These are phyloP conservation scores for Mycena maculata DNA, from an alignment of 768 basidiomycete genomes.

Conservation along the genomic window DNA sequence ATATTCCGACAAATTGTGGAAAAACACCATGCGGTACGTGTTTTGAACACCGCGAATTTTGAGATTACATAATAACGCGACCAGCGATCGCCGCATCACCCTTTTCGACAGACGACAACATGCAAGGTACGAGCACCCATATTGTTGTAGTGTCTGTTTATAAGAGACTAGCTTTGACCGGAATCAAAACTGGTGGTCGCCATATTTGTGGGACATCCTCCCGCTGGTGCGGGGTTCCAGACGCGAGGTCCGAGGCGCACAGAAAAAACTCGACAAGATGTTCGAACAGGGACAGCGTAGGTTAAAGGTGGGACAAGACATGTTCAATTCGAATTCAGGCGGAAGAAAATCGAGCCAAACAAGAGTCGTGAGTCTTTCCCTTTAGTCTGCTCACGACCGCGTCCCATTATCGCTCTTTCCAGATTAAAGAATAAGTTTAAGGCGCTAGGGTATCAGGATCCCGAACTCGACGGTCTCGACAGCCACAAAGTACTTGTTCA, in stretches of 20 bases:
- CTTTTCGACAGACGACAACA: too few species aligned
- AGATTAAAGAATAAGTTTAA: neutral
- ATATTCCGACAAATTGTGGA: too few species aligned
- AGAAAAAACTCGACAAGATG: neutral
- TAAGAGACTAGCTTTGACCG: too few species aligned
- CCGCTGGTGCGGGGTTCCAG: neutral
- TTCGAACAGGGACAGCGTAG: neutral
- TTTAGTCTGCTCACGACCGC: neutral
- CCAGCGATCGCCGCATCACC: too few species aligned
- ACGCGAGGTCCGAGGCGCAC: neutral
- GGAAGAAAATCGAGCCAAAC: conserved; percentile 1
- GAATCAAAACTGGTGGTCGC: neutral
- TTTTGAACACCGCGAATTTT: too few species aligned
- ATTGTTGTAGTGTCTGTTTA: too few species aligned
- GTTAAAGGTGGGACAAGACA: neutral
- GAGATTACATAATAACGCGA: too few species aligned
- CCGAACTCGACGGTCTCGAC: neutral
- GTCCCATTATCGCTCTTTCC: neutral
- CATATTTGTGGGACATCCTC: neutral
- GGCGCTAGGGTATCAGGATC: neutral
- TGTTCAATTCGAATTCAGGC: neutral
- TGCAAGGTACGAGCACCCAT: too few species aligned
- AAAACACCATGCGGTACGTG: too few species aligned
- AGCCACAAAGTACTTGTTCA: neutral
- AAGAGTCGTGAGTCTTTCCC: neutral